Evolutionary conservation across 345 rosid genomes (phyloP).

Genomic region (Eucalyptus pauciflora): DNA sequence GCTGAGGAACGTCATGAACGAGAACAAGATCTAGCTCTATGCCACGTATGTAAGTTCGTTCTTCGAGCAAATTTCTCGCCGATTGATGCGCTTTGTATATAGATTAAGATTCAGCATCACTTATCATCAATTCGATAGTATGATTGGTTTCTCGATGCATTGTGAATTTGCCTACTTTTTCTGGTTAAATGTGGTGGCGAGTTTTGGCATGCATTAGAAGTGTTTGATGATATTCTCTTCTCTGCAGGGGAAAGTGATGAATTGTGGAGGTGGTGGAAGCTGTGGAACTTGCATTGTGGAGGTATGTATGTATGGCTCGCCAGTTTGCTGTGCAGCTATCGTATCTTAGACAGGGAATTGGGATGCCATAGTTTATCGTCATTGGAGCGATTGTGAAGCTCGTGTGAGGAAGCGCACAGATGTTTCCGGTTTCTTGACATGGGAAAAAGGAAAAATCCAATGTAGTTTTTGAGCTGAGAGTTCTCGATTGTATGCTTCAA

Average conservation of each 20-base stretch:
- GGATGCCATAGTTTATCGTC: not conserved
- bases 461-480: not conserved
- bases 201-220: not conserved
- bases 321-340: not conserved
- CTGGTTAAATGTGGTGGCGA: not conserved
- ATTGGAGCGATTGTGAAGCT: not conserved
- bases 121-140: not conserved
- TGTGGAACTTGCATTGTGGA: slow-evolving; percentile 95
- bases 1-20: slow-evolving; percentile 67
- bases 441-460: not conserved
- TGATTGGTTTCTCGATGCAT: not conserved
- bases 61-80: not conserved
- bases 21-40: slow-evolving; percentile 74
- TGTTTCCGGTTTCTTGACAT: not conserved
- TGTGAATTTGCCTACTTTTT: not conserved
- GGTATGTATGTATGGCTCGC: slow-evolving; percentile 13
- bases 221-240: not conserved
- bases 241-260: slow-evolving; percentile 82
- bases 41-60: slow-evolving; percentile 61
- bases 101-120: not conserved
- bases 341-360: not conserved
- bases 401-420: not conserved
- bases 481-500: not conserved
- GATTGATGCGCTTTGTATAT: not conserved
- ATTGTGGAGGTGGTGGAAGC: slow-evolving; percentile 94